Percentiles rank a stretch among this genome's conserved stretches.
Conservation (phyloP, 345 rosid species). For the Tarenaya hassleriana region DNA sequence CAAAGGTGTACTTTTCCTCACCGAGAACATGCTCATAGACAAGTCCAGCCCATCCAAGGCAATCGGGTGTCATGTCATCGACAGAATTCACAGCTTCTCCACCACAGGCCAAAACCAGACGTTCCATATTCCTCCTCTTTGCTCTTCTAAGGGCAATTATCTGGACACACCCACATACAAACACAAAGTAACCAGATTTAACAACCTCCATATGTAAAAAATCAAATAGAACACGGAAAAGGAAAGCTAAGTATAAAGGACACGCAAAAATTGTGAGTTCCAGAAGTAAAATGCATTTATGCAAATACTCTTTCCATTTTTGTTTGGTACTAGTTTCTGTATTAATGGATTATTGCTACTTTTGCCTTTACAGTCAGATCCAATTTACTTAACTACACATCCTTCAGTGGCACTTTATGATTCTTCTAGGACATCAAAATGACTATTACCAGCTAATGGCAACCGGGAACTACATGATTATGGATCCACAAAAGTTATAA, state of each 20-base stretch:
- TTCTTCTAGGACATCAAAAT: no score
- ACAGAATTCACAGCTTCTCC: slow-evolving; percentile 94
- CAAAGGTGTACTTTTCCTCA: slow-evolving; percentile 90
- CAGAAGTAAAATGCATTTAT: not conserved
- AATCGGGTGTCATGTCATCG: slow-evolving; percentile 72
- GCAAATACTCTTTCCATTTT: not conserved
- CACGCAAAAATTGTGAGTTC: no score
- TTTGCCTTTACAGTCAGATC: no score
- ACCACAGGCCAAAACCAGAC: slow-evolving; percentile 87
- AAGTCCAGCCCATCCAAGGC: slow-evolving; percentile 97
- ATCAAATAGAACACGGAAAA: not conserved
- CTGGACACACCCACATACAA: slow-evolving; percentile 26
- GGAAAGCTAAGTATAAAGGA: not conserved
- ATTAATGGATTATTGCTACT: no score
- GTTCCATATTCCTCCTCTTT: slow-evolving; percentile 95
- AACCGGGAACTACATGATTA: not conserved
- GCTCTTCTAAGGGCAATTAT: slow-evolving; percentile 96
- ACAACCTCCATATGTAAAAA: not conserved
- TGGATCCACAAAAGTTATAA: not conserved
- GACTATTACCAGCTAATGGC: not conserved
- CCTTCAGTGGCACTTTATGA: no score
- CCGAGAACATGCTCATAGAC: slow-evolving; percentile 90
- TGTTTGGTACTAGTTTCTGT: no score
- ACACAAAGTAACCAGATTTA: not conserved
- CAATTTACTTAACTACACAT: no score